Base-by-base conservation (phyloP, 352 stramenopile genomes). In the Phytopythium ostracodes region DNA sequence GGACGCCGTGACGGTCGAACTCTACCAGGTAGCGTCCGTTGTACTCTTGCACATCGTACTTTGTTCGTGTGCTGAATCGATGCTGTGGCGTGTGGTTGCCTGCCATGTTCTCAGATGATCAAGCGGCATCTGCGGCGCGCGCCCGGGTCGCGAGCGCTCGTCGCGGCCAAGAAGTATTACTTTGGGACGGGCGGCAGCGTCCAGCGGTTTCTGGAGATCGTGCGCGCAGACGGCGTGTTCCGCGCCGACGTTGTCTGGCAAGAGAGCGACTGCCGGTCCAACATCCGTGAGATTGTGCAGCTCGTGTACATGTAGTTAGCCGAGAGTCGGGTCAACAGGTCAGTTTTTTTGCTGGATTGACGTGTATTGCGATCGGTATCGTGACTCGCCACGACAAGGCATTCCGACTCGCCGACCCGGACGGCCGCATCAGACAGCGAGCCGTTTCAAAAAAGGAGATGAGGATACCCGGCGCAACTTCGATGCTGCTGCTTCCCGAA, bases 91-190 rank as follows among this genome's bases (percentile, higher is more conserved):
- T 33, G 29, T 33, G 29, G 29, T 7, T 33, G 7, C 7, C 29
- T 27, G 9, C 36, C 15, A 10, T 24, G 11, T 49, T 14, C 22
- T 25, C 56, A 95, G 87, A 80, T 81, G 31, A 92, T 95, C 65
- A 90, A 90, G 63, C 71, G 74, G 6, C 84, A 93, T 63, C 71
- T 95, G 59, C 76, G 76, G 4, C 70, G 60, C 12, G 38, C 60
- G 4, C 76, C 68, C 0, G 54, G 67, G 24, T 74, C 81, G 14
- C 70, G 86, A 22, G 84, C 82, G 27, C 70, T 94, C 9, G 77
- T 95, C 15, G 84, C 84, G 0, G 84, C 87, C 17, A 95, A 95
- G 67, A 92, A 91, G 60, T 95, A 95, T 55, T 95, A 94, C 65
- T 95, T 95, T 63, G 87, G 87, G 11, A 93, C 84, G 3, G 83